Conservation (phyloP, 164 flowering plant genomes). For the Brasenia schreberi region DNA sequence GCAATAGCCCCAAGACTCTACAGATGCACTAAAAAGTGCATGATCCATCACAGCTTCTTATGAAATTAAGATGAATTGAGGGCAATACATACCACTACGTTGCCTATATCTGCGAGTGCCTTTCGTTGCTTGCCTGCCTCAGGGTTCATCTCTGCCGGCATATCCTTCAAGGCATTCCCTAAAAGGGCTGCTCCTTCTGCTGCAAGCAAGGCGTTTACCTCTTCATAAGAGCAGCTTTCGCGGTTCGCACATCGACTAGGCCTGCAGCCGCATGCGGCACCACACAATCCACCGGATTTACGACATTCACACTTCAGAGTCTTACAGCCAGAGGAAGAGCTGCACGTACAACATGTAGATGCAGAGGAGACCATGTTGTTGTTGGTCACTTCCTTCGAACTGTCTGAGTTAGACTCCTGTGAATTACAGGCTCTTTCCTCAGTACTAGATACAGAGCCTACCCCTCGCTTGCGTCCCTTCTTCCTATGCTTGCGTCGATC, state of each 20-base stretch:
- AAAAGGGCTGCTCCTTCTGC: constrained; percentile 70
- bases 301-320: constrained; percentile 71
- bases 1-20: no score
- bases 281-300: constrained; percentile 30
- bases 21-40: no score
- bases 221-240: constrained; percentile 7
- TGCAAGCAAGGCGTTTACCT: constrained; percentile 30
- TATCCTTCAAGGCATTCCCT: constrained; percentile 48
- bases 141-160: constrained; percentile 26
- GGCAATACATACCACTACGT: constrained; percentile 35
- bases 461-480: constrained; percentile 22
- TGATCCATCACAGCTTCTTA: no score
- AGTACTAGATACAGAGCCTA: constrained; percentile 5
- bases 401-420: constrained; percentile 10
- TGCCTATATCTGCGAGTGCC: constrained; percentile 87
- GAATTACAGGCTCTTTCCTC: constrained; percentile 1
- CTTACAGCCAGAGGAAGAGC: constrained; percentile 46
- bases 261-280: constrained; percentile 49
- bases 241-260: constrained; percentile 51
- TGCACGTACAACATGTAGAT: constrained; percentile 54
- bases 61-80: no score
- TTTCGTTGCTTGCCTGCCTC: constrained; percentile 29
- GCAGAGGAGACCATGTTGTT: constrained; percentile 7
- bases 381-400: constrained; percentile 9
- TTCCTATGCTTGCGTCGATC: constrained; percentile 9